A percentile compares a stretch with the other conserved stretches of the same genome.
Evolutionary conservation across 73 alveolate genomes (phyloP).

Genomic region (Paramecium caudatum): DNA sequence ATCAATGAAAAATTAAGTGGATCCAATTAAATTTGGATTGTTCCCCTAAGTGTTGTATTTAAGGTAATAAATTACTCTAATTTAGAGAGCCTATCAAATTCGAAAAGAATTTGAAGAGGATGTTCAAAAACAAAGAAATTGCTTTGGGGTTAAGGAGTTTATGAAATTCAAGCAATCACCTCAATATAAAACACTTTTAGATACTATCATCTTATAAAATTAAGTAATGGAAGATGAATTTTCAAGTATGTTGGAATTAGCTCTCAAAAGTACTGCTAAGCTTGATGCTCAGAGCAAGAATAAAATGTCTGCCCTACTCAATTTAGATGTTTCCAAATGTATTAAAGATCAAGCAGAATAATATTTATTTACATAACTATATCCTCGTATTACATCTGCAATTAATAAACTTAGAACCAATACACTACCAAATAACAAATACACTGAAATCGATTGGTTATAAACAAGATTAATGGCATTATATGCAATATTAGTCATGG

Average conservation of each 20-base stretch:
- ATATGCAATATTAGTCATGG: constrained; percentile 33
- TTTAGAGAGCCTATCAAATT: constrained; percentile 29
- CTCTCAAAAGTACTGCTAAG: not conserved
- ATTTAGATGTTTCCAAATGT: not conserved
- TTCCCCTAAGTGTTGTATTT: constrained; percentile 22
- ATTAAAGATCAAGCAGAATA: constrained; percentile 19
- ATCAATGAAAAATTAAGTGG: constrained; percentile 29
- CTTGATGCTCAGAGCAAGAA: not conserved
- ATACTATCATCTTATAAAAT: not conserved
- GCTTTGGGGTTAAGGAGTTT: not conserved
- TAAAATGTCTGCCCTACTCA: constrained; percentile 36
- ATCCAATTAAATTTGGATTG: not conserved
- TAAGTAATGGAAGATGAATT: not conserved
- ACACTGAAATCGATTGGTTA: constrained; percentile 19
- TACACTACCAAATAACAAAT: not conserved
- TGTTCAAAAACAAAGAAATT: not conserved
- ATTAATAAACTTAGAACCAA: not conserved
- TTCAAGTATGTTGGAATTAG: not conserved
- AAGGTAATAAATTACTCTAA: not conserved
- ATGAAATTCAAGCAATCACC: not conserved
- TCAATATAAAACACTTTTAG: not conserved
- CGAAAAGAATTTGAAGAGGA: not conserved
- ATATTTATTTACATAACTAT: constrained; percentile 14
- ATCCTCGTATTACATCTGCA: not conserved
- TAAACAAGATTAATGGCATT: constrained; percentile 10